These are phyloP conservation scores for Geranium brycei DNA, from an alignment of 345 rosid species.

Conservation along the genomic window DNA sequence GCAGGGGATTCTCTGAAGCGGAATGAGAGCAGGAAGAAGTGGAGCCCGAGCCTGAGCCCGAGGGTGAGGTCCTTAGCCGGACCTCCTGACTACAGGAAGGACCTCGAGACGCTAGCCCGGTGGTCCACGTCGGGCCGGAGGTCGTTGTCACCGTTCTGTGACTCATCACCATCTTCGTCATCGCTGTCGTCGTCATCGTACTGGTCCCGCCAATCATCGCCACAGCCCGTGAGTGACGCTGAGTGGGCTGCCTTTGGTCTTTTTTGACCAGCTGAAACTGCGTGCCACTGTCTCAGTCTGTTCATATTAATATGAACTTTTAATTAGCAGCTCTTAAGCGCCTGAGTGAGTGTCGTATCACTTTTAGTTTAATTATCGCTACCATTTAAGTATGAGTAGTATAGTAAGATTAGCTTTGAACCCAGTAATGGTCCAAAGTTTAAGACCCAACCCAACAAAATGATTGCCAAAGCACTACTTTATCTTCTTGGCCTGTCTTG, in stretches of 20 bases:
- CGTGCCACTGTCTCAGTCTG: no score
- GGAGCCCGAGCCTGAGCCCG: slow-evolving; percentile 15
- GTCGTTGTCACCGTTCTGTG: slow-evolving; percentile 37
- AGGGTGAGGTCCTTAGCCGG: slow-evolving; percentile 7
- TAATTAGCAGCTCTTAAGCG: no score
- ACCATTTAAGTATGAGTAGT: not conserved
- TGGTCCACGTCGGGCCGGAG: slow-evolving; percentile 55
- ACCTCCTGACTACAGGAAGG: slow-evolving; percentile 22
- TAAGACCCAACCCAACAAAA: no score
- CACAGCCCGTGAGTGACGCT: slow-evolving; percentile 33
- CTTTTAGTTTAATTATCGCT: not conserved
- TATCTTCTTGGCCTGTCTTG: no score
- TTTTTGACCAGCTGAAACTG: slow-evolving; percentile 21
- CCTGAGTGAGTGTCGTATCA: no score
- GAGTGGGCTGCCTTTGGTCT: slow-evolving; percentile 73
- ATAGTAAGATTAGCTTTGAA: not conserved
- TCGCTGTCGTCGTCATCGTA: slow-evolving; percentile 28
- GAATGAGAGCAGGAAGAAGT: not conserved
- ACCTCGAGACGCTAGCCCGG: slow-evolving; percentile 31
- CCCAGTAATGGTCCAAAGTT: no score
- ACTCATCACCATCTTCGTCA: slow-evolving; percentile 44
- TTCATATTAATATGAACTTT: no score
- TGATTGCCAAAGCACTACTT: no score
- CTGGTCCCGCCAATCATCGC: slow-evolving; percentile 31
- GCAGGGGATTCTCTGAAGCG: no score